These are phyloP conservation scores for Microdochium nivale DNA, from an alignment of 2,329 filamentous ascomycete genomes.

Conservation along the genomic window DNA sequence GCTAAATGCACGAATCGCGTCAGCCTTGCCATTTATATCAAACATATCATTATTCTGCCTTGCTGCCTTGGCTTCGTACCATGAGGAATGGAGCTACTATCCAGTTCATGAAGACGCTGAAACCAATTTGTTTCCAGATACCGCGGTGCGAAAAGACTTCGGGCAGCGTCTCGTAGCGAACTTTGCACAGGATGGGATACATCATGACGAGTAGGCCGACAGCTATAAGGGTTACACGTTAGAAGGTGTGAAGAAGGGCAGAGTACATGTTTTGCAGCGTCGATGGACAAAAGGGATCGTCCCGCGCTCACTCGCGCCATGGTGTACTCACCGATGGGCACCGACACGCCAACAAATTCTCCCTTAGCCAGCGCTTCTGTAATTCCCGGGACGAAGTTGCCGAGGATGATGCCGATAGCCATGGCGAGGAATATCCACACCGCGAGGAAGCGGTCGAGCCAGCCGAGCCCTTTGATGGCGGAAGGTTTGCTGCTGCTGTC, in stretches of 20 bases:
- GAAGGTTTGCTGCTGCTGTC: conserved; percentile 18
- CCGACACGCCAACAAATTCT: conserved; percentile 51
- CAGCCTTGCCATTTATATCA: no score
- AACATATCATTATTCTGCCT: no score
- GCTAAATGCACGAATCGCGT: conserved; percentile 26
- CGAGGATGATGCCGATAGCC: conserved; percentile 64
- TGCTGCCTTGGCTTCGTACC: conserved; percentile 41
- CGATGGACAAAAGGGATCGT: no score
- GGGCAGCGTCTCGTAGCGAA: conserved; percentile 69
- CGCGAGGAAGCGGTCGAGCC: conserved; percentile 55
- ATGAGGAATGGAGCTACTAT: conserved; percentile 75
- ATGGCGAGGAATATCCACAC: conserved; percentile 75
- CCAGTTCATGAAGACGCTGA: conserved; percentile 76
- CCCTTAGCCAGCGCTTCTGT: conserved; percentile 58
- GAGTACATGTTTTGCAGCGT: no score
- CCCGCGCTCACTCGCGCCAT: no score
- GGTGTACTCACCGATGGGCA: conserved; percentile 17
- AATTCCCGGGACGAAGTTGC: conserved; percentile 61
- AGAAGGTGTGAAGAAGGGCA: no score
- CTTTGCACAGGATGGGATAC: conserved; percentile 87
- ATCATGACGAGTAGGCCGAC: conserved; percentile 84
- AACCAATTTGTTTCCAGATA: conserved; percentile 71
- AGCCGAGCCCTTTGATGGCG: conserved; percentile 44
- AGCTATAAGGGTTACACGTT: conserved; percentile 37
- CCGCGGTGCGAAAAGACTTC: conserved; percentile 48